Evolutionary conservation across 2,329 filamentous ascomycete species (phyloP).

Genomic region (Penicillium polonicum): DNA sequence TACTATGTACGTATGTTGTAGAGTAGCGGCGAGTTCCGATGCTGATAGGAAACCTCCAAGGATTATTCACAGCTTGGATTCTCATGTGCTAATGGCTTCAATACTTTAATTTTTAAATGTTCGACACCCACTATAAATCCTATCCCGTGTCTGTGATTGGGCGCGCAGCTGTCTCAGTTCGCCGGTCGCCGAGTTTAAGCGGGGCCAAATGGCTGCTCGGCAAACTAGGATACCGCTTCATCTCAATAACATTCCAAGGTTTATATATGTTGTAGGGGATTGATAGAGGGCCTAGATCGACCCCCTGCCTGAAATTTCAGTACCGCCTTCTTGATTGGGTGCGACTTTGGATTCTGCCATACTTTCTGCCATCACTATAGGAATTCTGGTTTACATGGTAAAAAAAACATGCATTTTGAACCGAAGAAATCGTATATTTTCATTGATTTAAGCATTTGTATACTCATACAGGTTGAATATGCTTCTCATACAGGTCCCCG

Average conservation of each 20-base stretch:
- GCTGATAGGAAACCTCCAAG: not conserved
- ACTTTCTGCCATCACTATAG: no score
- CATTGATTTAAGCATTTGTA: no score
- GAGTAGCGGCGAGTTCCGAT: slow-evolving; percentile 15
- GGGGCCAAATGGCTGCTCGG: not conserved
- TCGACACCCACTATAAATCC: not conserved
- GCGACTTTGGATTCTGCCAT: no score
- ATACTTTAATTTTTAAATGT: not conserved
- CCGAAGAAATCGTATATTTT: no score
- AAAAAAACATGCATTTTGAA: no score
- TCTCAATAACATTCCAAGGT: not conserved
- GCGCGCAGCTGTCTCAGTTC: not conserved
- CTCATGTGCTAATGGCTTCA: slow-evolving; percentile 16
- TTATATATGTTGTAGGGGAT: no score
- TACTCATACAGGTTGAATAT: no score
- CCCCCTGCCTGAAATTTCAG: no score
- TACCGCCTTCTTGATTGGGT: no score
- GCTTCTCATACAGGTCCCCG: no score
- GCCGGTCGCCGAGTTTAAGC: slow-evolving; percentile 1
- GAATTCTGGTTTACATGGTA: no score
- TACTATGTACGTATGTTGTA: slow-evolving; percentile 8
- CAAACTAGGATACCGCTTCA: not conserved
- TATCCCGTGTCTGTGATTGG: slow-evolving; percentile 5
- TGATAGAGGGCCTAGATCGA: no score
- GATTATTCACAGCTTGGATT: slow-evolving; percentile 20